These are phyloP conservation scores for Cercospora sesami DNA, from an alignment of 2,329 filamentous ascomycete genomes.

Conservation along the genomic window DNA sequence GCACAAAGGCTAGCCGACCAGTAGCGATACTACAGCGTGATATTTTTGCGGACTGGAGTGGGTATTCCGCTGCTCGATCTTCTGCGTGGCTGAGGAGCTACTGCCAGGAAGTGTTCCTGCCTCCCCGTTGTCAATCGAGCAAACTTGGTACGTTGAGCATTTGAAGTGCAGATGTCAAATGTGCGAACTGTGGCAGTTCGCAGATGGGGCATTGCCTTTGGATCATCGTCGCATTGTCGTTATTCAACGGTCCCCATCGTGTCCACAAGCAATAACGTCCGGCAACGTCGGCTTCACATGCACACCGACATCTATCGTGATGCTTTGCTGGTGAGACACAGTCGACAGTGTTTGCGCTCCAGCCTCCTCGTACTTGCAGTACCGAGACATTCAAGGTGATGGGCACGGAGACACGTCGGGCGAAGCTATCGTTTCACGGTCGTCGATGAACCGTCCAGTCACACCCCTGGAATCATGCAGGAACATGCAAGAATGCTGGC, in stretches of 20 bases:
- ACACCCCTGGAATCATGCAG: constrained; percentile 1
- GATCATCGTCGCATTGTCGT: background rate
- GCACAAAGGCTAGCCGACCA: constrained; percentile 7
- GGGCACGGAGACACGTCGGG: constrained; percentile 1
- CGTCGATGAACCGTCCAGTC: background rate
- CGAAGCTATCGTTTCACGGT: background rate
- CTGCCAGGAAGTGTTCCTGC: constrained; percentile 5
- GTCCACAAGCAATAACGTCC: background rate
- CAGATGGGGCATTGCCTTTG: background rate
- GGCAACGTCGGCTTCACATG: background rate
- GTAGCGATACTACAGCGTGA: background rate
- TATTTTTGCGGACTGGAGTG: background rate
- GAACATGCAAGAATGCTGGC: background rate
- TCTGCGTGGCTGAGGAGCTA: constrained; percentile 4
- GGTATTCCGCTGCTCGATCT: background rate
- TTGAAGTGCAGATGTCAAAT: background rate
- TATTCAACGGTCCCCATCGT: background rate
- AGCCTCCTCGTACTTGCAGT: constrained; percentile 11
- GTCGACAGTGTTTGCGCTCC: background rate
- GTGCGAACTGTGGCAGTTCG: constrained; percentile 1
- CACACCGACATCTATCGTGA: background rate
- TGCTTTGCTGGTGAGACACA: background rate
- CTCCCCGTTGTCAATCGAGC: background rate
- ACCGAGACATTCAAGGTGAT: constrained; percentile 6
- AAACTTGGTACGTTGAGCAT: constrained; percentile 2